Conservation (phyloP, 1,139 yeast species). For the Pneumocystis canis region DNA sequence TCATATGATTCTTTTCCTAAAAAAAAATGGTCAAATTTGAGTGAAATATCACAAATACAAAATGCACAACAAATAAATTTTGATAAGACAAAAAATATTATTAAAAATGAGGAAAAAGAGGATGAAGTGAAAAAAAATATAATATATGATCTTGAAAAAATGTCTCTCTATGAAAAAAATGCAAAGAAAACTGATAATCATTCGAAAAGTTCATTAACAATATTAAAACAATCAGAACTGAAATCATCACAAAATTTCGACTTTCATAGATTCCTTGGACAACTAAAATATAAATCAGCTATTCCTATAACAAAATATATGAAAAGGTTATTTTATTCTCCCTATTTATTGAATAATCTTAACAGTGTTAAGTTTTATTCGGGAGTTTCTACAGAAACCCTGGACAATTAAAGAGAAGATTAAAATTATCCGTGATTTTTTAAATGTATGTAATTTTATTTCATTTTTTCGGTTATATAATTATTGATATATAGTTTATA, state of each 20-base stretch:
- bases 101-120: not conserved
- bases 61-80: not conserved
- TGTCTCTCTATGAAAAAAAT: not conserved
- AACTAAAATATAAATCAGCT: conserved; percentile 59
- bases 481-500: conserved; percentile 32
- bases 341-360: not conserved
- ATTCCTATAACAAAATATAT: conserved; percentile 82
- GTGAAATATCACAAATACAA: not conserved
- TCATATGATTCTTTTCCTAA: not conserved
- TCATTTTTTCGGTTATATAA: not conserved
- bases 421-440: conserved; percentile 61
- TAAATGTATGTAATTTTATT: conserved; percentile 20
- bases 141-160: not conserved
- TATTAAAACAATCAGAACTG: conserved; percentile 9
- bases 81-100: not conserved
- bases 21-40: not conserved
- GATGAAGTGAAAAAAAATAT: not conserved
- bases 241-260: conserved; percentile 41
- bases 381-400: conserved; percentile 54
- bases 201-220: not conserved
- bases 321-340: conserved; percentile 34
- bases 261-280: conserved; percentile 63
- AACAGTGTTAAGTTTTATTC: conserved; percentile 32
- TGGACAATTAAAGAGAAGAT: conserved; percentile 69
- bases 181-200: not conserved